These are phyloP conservation scores for Cutaneotrichosporon sp. DNA, from an alignment of 1,284 basidiomycete genomes.

Conservation along the genomic window DNA sequence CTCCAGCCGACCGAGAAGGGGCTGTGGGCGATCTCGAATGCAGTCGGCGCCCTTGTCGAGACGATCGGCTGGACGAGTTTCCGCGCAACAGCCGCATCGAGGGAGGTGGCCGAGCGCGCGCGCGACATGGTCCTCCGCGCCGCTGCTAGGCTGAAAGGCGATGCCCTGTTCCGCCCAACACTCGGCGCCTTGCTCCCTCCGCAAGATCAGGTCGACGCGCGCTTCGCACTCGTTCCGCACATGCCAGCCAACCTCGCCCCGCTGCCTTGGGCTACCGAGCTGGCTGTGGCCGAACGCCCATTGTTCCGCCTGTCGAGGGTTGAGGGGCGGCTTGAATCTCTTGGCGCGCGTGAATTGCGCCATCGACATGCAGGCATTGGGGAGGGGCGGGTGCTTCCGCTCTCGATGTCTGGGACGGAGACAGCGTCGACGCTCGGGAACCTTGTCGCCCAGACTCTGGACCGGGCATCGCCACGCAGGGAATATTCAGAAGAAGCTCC, in stretches of 20 bases:
- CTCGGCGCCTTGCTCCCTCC: not conserved
- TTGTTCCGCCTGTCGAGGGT: conserved; percentile 15
- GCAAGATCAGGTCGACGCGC: not conserved
- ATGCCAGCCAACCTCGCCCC: conserved; percentile 4
- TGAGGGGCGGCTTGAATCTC: not conserved
- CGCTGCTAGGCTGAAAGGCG: not conserved
- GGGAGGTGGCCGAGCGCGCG: not conserved
- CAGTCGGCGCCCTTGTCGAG: conserved; percentile 9
- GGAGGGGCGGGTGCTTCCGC: not conserved
- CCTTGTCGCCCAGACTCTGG: not conserved
- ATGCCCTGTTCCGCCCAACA: not conserved
- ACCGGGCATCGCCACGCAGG: not conserved
- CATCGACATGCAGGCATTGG: conserved; percentile 5
- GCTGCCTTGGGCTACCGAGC: conserved; percentile 10
- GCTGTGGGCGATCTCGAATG: conserved; percentile 3
- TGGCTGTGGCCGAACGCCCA: not conserved
- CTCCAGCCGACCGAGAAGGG: not conserved
- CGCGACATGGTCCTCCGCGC: conserved; percentile 5
- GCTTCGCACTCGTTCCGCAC: conserved; percentile 11
- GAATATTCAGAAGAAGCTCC: too few species aligned
- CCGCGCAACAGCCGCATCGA: not conserved
- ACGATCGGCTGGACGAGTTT: not conserved
- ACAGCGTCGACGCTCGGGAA: not conserved
- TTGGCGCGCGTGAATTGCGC: not conserved
- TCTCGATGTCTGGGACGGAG: not conserved